Evolutionary conservation across 371 early-diverging fungal species (phyloP), one percentile per base, ranked within the genome.

Genomic region (Rhizopus stolonifer): DNA sequence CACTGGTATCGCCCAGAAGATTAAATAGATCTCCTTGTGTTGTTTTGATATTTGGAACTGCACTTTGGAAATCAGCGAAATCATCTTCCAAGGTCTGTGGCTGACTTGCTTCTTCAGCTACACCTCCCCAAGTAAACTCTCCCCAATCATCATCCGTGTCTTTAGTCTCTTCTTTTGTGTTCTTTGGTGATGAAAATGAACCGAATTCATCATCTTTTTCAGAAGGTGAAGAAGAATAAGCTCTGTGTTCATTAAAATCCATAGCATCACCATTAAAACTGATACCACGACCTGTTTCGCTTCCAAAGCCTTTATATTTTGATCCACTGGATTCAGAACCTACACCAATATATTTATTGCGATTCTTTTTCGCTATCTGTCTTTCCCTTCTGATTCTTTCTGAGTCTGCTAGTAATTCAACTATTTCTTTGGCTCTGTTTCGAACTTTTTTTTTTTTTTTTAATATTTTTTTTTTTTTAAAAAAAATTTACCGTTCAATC

Each of bases 351-450:
- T 92, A 97, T 72, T 97, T 97, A 64, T 83, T 74, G 23, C 89
- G 82, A 62, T 93, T 97, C 34, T 79, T 81, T 61, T 86, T 87
- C 11, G 98, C 96, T 58, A 90, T 92, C 54, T 85, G 83, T 19
- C 98, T 85, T 61, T 98, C 98, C 8, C 77, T 78, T 26, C 83
- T 84, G 56, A 96, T 85, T 15, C 71, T 79, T 10, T 92, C 86
- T 11, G 78, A 82, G 66, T 91, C 82, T 39, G 79, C 79, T 23
- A 96, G 64, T 43, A 96, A 69, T 7, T 93, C 95, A 0, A 84
- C 75, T 33, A 98, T 76, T 71, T 95, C 94, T 63, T 91, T 92
- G n/a, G 96, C 90, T 17, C 96, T 84, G 61, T 92, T 89, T 29
- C 92, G 89, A 40, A 97, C 92, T 91, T 64, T n/a, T 29, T 5